phyloP scores from a whole-genome alignment of 2,329 filamentous ascomycete species.

The Fusarium sp. region DNA sequence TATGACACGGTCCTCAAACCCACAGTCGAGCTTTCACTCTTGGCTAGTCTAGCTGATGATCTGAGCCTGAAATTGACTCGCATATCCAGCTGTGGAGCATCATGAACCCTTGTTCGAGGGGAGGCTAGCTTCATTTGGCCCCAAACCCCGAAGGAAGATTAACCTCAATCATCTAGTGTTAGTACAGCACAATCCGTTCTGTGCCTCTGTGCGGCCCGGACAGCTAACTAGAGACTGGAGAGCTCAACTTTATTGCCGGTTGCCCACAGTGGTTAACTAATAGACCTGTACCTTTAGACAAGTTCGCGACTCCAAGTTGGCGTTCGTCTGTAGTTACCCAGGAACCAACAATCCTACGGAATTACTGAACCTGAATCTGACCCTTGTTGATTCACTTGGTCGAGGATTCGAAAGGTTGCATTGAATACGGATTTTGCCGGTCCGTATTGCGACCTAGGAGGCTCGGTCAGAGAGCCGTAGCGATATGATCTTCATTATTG shows the following conservation, averaged over 20 bases:
- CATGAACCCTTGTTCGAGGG: constrained; percentile 12
- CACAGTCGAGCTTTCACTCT: constrained; percentile 9
- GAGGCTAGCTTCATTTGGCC: constrained; percentile 38
- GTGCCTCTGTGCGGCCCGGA: constrained; percentile 2
- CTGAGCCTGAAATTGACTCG: constrained; percentile 31
- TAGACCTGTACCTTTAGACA: background rate
- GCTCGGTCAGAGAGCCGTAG: constrained; percentile 4
- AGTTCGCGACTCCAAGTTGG: background rate
- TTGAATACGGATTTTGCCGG: constrained; percentile 7
- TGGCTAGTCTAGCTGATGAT: constrained; percentile 17
- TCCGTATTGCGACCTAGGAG: constrained; percentile 5
- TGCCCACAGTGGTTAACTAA: background rate
- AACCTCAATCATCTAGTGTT: constrained; percentile 16
- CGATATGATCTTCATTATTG: constrained; percentile 26
- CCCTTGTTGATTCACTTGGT: background rate
- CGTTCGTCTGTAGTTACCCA: background rate
- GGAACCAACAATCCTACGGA: constrained; percentile 5
- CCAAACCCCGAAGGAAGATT: constrained; percentile 37
- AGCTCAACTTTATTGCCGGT: background rate
- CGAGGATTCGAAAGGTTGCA: constrained; percentile 2
- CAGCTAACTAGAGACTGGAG: constrained; percentile 13
- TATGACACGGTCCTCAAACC: constrained; percentile 17
- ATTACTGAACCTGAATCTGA: background rate
- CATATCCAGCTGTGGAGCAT: constrained; percentile 23
- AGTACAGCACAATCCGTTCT: background rate